These are phyloP conservation scores for Tilletia caries DNA, from an alignment of 1,284 basidiomycete species.

Conservation along the genomic window DNA sequence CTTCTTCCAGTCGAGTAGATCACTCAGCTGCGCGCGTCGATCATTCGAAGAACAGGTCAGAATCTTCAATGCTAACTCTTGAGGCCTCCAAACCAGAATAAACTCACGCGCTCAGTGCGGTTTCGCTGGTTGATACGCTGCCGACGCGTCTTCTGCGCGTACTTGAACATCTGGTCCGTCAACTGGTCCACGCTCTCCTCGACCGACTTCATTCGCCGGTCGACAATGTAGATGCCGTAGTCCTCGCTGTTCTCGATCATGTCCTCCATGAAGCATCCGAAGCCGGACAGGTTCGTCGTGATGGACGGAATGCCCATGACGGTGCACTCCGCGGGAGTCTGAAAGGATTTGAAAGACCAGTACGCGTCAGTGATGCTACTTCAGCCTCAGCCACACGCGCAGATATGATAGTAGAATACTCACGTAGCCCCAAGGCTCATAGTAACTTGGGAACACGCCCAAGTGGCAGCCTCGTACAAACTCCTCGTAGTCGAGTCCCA, in stretches of 20 bases:
- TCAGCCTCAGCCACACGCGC: not conserved
- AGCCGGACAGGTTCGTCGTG: slow-evolving; percentile 94
- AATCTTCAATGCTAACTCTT: too few species aligned
- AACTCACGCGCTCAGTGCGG: slow-evolving; percentile 69
- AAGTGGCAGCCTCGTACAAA: slow-evolving; percentile 96
- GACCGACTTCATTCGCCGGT: slow-evolving; percentile 80
- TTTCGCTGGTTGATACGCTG: slow-evolving; percentile 98
- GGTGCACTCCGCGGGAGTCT: slow-evolving; percentile 62
- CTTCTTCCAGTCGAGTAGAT: slow-evolving; percentile 96
- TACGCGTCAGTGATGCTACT: too few species aligned
- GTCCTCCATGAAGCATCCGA: slow-evolving; percentile 98
- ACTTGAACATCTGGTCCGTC: slow-evolving; percentile 56
- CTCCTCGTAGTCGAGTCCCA: slow-evolving; percentile 96
- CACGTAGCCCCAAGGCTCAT: slow-evolving; percentile 78
- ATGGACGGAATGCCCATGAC: slow-evolving; percentile 95
- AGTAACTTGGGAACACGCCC: slow-evolving; percentile 94
- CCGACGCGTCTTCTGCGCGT: slow-evolving; percentile 82
- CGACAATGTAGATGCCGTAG: slow-evolving; percentile 77
- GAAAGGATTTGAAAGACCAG: too few species aligned
- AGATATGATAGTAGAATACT: not conserved
- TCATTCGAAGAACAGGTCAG: not conserved
- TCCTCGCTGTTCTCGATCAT: slow-evolving; percentile 73
- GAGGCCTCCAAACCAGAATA: not conserved
- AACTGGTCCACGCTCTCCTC: slow-evolving; percentile 81
- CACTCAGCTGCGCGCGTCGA: slow-evolving; percentile 55